phyloP scores from a whole-genome alignment of 257 asterid species.

The Salvia hispanica region DNA sequence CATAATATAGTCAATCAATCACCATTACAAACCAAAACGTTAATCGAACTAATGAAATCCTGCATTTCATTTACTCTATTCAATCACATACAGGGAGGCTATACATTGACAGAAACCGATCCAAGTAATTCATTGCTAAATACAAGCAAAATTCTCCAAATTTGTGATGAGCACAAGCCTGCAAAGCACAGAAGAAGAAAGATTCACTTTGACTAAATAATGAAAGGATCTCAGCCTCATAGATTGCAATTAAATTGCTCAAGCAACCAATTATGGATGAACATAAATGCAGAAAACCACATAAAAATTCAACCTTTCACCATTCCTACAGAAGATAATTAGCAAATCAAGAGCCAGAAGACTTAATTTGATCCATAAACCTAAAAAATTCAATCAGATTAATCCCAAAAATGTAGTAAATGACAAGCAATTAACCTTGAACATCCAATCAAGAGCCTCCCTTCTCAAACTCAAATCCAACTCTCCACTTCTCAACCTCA shows the following conservation, averaged over 20 bases:
- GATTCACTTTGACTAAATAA: constrained; percentile 14
- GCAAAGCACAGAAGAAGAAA: constrained; percentile 32
- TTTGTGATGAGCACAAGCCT: constrained; percentile 46
- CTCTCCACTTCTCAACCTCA: constrained; percentile 66
- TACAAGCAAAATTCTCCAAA: constrained; percentile 51
- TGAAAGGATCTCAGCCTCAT: not conserved
- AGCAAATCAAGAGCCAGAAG: constrained; percentile 12
- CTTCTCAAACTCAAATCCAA: constrained; percentile 56
- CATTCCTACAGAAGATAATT: constrained; percentile 13
- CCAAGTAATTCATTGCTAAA: constrained; percentile 47
- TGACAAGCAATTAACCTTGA: constrained; percentile 45
- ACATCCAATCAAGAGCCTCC: constrained; percentile 69
- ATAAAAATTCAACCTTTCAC: constrained; percentile 15
- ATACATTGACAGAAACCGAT: constrained; percentile 48
- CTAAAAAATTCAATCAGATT: constrained; percentile 9
- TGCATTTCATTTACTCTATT: too few species aligned
- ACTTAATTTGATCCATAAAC: constrained; percentile 16
- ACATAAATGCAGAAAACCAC: constrained; percentile 34
- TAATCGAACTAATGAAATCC: too few species aligned
- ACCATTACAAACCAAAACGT: too few species aligned
- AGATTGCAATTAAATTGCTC: constrained; percentile 27
- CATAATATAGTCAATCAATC: not conserved
- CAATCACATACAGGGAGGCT: constrained; percentile 19
- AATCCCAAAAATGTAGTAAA: constrained; percentile 24
- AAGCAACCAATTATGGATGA: constrained; percentile 32